Evolutionary conservation across 2,329 filamentous ascomycete genomes (phyloP).

Genomic region (Colletotrichum gloeosporioides): DNA sequence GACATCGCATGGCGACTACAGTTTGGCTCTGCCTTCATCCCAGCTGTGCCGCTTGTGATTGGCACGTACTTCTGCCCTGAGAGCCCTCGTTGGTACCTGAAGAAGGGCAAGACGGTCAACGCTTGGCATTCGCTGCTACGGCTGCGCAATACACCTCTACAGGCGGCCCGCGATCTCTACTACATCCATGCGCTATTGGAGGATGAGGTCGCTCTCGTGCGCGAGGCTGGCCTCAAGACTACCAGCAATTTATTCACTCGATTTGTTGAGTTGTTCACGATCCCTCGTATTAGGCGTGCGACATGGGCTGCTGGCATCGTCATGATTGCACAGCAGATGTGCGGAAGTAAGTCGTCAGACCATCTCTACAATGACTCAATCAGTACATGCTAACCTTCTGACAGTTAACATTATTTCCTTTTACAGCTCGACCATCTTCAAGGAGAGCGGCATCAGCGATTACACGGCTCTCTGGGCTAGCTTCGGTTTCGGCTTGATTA

Average conservation of each 20-base stretch:
- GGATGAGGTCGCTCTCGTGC: constrained; percentile 32
- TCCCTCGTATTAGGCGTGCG: constrained; percentile 63
- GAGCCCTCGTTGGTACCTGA: constrained; percentile 70
- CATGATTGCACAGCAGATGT: constrained; percentile 71
- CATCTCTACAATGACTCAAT: not conserved
- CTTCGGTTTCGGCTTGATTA: constrained; percentile 57
- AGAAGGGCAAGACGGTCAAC: constrained; percentile 58
- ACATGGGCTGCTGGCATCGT: constrained; percentile 71
- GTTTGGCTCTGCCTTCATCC: constrained; percentile 68
- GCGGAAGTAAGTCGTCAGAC: constrained; percentile 44
- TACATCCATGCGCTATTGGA: constrained; percentile 54
- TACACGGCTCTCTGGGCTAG: constrained; percentile 45
- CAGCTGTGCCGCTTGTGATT: constrained; percentile 56
- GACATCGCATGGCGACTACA: constrained; percentile 63
- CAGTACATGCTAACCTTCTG: not conserved
- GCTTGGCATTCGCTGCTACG: constrained; percentile 62
- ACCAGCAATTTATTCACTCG: constrained; percentile 54
- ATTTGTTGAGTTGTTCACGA: constrained; percentile 61
- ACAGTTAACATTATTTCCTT: constrained; percentile 55
- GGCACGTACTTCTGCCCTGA: constrained; percentile 68
- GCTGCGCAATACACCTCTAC: constrained; percentile 63
- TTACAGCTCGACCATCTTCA: constrained; percentile 53
- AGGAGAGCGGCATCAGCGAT: constrained; percentile 42
- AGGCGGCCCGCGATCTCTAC: constrained; percentile 68
- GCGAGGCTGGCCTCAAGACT: constrained; percentile 32